These are phyloP conservation scores for Myriangium duriaei DNA, from an alignment of 2,329 filamentous ascomycete genomes.

Conservation along the genomic window DNA sequence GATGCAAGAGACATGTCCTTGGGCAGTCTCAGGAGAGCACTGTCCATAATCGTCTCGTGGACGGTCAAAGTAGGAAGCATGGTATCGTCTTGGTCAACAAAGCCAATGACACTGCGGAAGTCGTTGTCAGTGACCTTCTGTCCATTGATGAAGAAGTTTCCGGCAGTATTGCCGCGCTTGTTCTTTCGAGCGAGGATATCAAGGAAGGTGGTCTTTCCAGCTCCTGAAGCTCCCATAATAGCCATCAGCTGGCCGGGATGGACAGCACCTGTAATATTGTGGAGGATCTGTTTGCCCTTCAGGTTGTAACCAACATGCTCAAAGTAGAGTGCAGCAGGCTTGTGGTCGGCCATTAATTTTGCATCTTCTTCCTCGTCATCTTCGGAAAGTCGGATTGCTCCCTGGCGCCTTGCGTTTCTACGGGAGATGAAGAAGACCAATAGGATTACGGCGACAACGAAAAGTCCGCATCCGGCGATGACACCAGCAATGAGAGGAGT, in stretches of 20 bases:
- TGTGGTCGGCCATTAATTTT: constrained; percentile 83
- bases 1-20: constrained; percentile 73
- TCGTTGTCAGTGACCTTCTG: constrained; percentile 75
- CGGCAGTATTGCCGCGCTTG: constrained; percentile 67
- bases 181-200: constrained; percentile 96
- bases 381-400: constrained; percentile 64
- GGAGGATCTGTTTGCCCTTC: constrained; percentile 77
- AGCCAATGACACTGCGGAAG: constrained; percentile 85
- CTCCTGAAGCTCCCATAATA: constrained; percentile 96
- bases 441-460: constrained; percentile 77
- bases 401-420: constrained; percentile 50
- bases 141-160: constrained; percentile 86
- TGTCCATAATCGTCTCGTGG: constrained; percentile 93
- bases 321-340: constrained; percentile 77
- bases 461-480: constrained; percentile 74
- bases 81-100: constrained; percentile 96
- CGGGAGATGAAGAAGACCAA: constrained; percentile 79
- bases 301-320: constrained; percentile 76
- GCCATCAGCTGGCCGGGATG: constrained; percentile 90
- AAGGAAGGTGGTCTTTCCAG: constrained; percentile 92
- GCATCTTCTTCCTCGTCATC: constrained; percentile 76
- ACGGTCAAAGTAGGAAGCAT: constrained; percentile 93
- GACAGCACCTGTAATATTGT: constrained; percentile 70
- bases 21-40: constrained; percentile 81
- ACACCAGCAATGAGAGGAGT: constrained; percentile 90